phyloP scores from a whole-genome alignment of 495 filamentous ascomycete genomes.

The Emericellopsis terricola region DNA sequence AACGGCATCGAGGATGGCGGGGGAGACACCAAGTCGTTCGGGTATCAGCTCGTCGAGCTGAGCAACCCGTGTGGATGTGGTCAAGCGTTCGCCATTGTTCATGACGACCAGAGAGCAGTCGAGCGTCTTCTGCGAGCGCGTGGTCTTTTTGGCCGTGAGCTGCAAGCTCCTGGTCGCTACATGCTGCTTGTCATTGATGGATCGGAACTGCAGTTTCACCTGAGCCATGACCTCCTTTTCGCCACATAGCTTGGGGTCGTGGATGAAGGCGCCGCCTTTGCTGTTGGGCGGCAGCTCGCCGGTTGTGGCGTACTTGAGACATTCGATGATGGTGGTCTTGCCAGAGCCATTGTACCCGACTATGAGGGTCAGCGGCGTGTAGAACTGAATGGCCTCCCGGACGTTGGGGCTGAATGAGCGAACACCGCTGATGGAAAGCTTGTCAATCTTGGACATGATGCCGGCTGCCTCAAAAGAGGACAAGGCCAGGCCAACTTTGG shows the following conservation, averaged over 20 bases:
- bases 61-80: slow-evolving; percentile 58
- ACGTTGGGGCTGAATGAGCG: slow-evolving; percentile 74
- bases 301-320: slow-evolving; percentile 94
- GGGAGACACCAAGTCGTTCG: slow-evolving; percentile 75
- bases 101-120: slow-evolving; percentile 58
- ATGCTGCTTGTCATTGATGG: slow-evolving; percentile 55
- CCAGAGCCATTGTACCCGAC: slow-evolving; percentile 95
- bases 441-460: slow-evolving; percentile 62
- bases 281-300: slow-evolving; percentile 88
- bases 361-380: slow-evolving; percentile 82
- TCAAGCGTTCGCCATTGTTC: slow-evolving; percentile 62
- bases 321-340: slow-evolving; percentile 99
- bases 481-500: too few relatives aligned
- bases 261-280: slow-evolving; percentile 87
- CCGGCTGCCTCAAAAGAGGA: slow-evolving; percentile 3
- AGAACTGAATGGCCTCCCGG: slow-evolving; percentile 72
- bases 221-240: slow-evolving; percentile 86
- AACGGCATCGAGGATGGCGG: slow-evolving; percentile 76
- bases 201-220: slow-evolving; percentile 75
- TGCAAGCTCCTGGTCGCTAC: slow-evolving; percentile 68
- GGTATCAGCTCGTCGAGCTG: slow-evolving; percentile 74
- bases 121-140: slow-evolving; percentile 53
- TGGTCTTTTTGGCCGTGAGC: slow-evolving; percentile 69
- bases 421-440: slow-evolving; percentile 70
- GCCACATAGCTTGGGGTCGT: slow-evolving; percentile 81